Evolutionary conservation across 441 rosid species (phyloP).

Genomic region (Gossypium schwendimanii): DNA sequence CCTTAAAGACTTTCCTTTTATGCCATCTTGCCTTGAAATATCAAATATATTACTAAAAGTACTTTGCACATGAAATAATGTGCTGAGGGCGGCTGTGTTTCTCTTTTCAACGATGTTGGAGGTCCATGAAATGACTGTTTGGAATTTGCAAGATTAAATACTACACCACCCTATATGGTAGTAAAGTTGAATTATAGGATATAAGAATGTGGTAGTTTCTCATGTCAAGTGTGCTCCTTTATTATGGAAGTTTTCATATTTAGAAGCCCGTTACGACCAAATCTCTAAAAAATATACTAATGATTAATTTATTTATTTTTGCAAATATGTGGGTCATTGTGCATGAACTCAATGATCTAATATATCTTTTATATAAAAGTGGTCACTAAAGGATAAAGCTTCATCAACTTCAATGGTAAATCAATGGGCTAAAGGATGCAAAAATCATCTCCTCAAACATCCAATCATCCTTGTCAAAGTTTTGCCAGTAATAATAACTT

Average conservation of each 20-base stretch:
- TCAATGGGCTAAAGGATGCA: not conserved
- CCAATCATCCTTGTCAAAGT: not conserved
- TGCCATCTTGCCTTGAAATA: not conserved
- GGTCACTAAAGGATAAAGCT: not conserved
- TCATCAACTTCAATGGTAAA: not conserved
- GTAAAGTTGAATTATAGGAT: not conserved
- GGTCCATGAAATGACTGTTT: not conserved
- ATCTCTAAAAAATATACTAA: not conserved
- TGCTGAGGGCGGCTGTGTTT: not conserved
- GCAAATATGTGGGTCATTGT: not conserved
- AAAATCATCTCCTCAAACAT: not conserved
- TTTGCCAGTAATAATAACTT: not conserved
- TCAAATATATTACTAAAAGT: not conserved
- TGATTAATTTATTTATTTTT: not conserved
- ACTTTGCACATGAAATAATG: not conserved
- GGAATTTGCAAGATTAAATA: not conserved
- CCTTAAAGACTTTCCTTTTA: not conserved
- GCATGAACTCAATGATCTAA: not conserved
- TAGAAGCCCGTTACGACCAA: not conserved
- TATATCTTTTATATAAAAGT: not conserved
- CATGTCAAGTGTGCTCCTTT: not conserved
- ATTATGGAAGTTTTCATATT: not conserved
- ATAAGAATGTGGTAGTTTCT: not conserved
- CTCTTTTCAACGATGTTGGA: not conserved
- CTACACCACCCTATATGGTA: not conserved